Percentiles rank a stretch among this genome's conserved stretches.
These are phyloP conservation scores for Trichoderma guizhouense DNA, from an alignment of 2,329 filamentous ascomycete genomes.

Conservation along the genomic window DNA sequence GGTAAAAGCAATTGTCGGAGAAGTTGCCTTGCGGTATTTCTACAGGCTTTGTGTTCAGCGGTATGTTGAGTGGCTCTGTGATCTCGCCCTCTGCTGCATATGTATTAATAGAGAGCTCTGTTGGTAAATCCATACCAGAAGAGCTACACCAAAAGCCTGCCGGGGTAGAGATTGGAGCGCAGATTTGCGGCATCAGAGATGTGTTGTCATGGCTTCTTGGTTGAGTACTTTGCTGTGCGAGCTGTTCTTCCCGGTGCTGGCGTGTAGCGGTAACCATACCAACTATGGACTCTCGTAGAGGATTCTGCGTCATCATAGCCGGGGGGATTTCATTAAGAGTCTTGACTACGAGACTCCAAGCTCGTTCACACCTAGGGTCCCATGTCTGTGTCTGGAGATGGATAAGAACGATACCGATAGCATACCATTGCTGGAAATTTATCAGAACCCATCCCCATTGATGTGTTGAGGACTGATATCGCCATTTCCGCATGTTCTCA, in stretches of 20 bases:
- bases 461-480: neutral
- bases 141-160: neutral
- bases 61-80: neutral
- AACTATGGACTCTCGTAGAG: neutral
- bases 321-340: neutral
- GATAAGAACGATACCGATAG: neutral
- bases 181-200: neutral
- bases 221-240: neutral
- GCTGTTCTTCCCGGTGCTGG: neutral
- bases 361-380: neutral
- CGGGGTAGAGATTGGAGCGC: neutral
- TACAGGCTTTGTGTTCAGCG: neutral
- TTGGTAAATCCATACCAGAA: neutral
- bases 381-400: neutral
- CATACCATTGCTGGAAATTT: neutral
- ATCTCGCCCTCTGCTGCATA: neutral
- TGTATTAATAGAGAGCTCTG: neutral
- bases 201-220: neutral
- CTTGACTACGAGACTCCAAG: neutral
- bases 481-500: neutral
- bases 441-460: conserved; percentile 1
- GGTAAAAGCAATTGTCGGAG: neutral
- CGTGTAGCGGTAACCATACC: neutral
- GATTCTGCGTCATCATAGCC: conserved; percentile 8
- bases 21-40: neutral